Base-by-base conservation (phyloP, 768 basidiomycete species). In the Boletus sensibilis region DNA sequence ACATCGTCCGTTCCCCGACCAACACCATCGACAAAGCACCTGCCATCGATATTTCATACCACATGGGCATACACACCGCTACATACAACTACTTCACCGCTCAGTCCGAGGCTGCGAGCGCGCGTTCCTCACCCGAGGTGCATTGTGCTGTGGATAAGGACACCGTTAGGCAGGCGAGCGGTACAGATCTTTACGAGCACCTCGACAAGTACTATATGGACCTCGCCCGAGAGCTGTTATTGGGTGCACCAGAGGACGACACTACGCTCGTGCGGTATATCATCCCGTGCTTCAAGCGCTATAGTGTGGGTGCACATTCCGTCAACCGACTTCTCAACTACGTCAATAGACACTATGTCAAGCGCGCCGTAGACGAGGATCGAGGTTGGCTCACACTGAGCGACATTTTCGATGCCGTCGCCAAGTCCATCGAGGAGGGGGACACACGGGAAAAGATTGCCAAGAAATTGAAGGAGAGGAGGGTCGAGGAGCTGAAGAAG, bases 21-120 rank as follows among this genome's bases (percentile, higher is more conserved):
- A 84, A 86, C 66, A 76, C 79, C 59, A 61, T 75, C 49, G 71
- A 75, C 59, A 88, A 86, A 67, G 83, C 86, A 7, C 88, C 89
- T 35, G 75, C 85, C 13, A 83, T 90, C 62, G 88, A 89, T 60
- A 79, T 87, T 53, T 79, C 74, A 27, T 87, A 88, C 61, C 88
- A 90, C 65, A 83, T 87, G 68, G 87, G 87, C 56, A 85, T 90
- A 39, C 87, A 90, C 70, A 88, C 88, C 20, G 86, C 88, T n/a
- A 84, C 84, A 53, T 90, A 91, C 77, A 88, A 90, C 75, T 90
- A 89, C 81, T 82, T 85, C 67, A 83, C 82, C 52, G 68, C 80
- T n/a, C 81, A 83, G 69, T 79, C 75, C 56, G 85, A 87, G 65
- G 71, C 72, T 29, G 65, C 71, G 46, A 75, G 73, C 40, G 55